Percentiles rank a stretch among this genome's conserved stretches.
Evolutionary conservation across 2,329 filamentous ascomycete species (phyloP).

Genomic region (Geosmithia flava): DNA sequence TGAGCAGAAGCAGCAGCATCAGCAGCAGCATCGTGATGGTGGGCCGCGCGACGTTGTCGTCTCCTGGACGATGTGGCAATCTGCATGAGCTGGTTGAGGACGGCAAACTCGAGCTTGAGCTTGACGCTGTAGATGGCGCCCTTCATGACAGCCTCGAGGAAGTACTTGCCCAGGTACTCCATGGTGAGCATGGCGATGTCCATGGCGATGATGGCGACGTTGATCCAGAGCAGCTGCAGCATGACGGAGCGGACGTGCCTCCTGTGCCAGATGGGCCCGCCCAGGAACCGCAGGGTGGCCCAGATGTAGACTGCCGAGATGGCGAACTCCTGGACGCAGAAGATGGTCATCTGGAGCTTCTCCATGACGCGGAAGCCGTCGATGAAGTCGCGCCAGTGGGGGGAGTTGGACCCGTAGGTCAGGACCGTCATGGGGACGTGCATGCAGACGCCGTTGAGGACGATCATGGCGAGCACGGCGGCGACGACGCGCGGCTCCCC

Average conservation of each 20-base stretch:
- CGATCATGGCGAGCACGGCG: slow-evolving; percentile 40
- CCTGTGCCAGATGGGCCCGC: not conserved
- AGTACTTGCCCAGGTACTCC: slow-evolving; percentile 10
- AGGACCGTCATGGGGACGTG: slow-evolving; percentile 39
- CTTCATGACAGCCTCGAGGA: slow-evolving; percentile 12
- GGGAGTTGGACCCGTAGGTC: slow-evolving; percentile 33
- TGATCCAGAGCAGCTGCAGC: slow-evolving; percentile 24
- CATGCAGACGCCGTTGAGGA: slow-evolving; percentile 34
- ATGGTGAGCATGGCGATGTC: slow-evolving; percentile 17
- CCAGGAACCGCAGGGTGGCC: slow-evolving; percentile 31
- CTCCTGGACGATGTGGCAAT: not conserved
- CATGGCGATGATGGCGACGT: slow-evolving; percentile 22
- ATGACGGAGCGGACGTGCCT: slow-evolving; percentile 1
- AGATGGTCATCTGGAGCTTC: slow-evolving; percentile 37
- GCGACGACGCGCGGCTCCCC: slow-evolving; percentile 32
- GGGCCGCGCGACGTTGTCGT: not conserved
- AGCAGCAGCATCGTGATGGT: not conserved
- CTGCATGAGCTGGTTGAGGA: slow-evolving; percentile 14
- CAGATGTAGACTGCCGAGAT: slow-evolving; percentile 36
- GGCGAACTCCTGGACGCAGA: slow-evolving; percentile 33
- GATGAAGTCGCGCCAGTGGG: slow-evolving; percentile 1
- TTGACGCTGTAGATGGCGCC: slow-evolving; percentile 20
- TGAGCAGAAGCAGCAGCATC: too few relatives aligned
- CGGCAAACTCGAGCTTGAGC: slow-evolving; percentile 23
- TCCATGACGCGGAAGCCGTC: slow-evolving; percentile 23